Base-by-base conservation (phyloP, 164 flowering plant species). In the Chloranthus sessilifolius region DNA sequence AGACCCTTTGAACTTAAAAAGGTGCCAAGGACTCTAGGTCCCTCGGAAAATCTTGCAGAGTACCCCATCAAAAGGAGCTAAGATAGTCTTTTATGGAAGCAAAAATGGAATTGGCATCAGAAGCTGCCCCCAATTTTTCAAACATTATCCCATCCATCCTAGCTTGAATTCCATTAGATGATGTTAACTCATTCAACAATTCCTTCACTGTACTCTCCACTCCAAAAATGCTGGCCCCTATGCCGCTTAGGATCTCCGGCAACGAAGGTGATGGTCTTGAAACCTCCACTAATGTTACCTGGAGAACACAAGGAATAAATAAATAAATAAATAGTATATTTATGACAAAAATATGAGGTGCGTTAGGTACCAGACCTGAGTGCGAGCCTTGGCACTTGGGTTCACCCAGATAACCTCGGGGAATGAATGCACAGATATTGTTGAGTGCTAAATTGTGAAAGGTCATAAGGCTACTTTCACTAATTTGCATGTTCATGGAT, bases 131-230 rank as follows among this genome's bases (percentile, higher is more conserved):
- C 33, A 80, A 39, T 59, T 66, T 69, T 70, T 87, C 80, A 60
- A 79, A 74, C 71, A 91, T 25, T 51, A 87, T 81, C 19, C 96
- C 96, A 46, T 91, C 96, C 95, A 87, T 87, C 58, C 95, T 77
- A 34, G 96, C 96, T 67, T 91, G 95, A 56, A 91, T 80, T 48
- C 83, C 88, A 48, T 78, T 79, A 4, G 75, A 59, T 31, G 58
- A 68, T 53, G 79, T 58, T 61, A 85, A 42, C 34, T 76, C 85
- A 38, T 77, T 77, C 27, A 77, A 49, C 34, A 90, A 44, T 50
- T 56, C 80, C 54, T 72, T 82, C 52, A 71, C 19, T 11, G 82
- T 63, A 55, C 55, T 59, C 52, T 86, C 85, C 5, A 80, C 82
- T 48, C 90, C 95, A 33, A 66, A 45, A 5, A 91, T 2, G 36